phyloP scores from a whole-genome alignment of 106 monocot genomes.

The Narthecium ossifragum region DNA sequence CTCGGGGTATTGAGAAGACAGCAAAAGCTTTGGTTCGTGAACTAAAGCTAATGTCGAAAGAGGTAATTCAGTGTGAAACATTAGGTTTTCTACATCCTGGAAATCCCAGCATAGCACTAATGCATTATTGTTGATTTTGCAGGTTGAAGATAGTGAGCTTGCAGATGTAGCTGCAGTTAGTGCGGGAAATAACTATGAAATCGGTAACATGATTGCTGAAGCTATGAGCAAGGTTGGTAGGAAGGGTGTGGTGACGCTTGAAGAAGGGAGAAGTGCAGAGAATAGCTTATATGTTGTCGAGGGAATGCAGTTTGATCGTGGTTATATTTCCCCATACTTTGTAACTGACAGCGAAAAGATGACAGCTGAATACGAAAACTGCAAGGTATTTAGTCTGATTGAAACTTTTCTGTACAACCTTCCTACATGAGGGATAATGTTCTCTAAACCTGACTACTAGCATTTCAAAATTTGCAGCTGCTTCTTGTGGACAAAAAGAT shows the following conservation, averaged over 20 bases:
- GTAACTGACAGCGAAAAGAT: slow-evolving; percentile 94
- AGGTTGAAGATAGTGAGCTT: slow-evolving; percentile 97
- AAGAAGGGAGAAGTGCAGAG: slow-evolving; percentile 94
- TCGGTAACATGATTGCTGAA: slow-evolving; percentile 96
- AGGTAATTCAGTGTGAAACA: too few relatives aligned
- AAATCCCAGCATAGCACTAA: too few relatives aligned
- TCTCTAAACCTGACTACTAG: too few relatives aligned
- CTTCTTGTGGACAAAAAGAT: slow-evolving; percentile 95
- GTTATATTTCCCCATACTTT: slow-evolving; percentile 91
- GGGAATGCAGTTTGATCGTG: slow-evolving; percentile 97
- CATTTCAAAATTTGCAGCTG: slow-evolving; percentile 37
- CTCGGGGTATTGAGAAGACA: slow-evolving; percentile 45
- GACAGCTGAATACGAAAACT: slow-evolving; percentile 88
- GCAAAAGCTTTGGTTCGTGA: slow-evolving; percentile 32
- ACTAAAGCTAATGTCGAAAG: slow-evolving; percentile 36
- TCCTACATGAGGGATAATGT: too few relatives aligned
- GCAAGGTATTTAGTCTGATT: too few relatives aligned
- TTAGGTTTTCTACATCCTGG: too few relatives aligned
- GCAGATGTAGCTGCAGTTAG: slow-evolving; percentile 93
- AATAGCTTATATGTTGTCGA: slow-evolving; percentile 88
- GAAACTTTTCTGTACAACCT: too few relatives aligned
- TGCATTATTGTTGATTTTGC: slow-evolving; percentile 7
- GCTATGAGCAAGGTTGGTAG: slow-evolving; percentile 95
- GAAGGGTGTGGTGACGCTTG: slow-evolving; percentile 93
- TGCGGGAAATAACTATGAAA: slow-evolving; percentile 88